A percentile compares a stretch with the other conserved stretches of the same genome.
Conservation (phyloP, 2,329 filamentous ascomycete genomes). For the Tolypocladium cylindrosporum region DNA sequence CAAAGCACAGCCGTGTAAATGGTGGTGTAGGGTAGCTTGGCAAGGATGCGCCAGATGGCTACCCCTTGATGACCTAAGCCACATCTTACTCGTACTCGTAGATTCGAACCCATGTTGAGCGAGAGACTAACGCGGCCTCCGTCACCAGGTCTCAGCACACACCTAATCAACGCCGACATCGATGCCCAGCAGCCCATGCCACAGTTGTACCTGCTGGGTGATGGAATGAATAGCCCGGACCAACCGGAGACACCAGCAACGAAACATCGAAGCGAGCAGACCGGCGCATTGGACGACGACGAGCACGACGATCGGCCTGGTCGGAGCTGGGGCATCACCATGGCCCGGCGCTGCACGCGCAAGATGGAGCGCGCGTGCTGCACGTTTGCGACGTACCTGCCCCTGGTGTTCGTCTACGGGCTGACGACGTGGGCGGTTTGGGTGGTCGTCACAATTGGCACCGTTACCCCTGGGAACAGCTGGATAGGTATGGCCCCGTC, state of each 20-base stretch:
- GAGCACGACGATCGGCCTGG: conserved; percentile 6
- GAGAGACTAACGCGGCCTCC: not conserved
- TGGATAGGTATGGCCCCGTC: conserved; percentile 41
- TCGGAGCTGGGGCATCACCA: conserved; percentile 15
- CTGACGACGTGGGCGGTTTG: conserved; percentile 92
- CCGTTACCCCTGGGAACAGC: conserved; percentile 36
- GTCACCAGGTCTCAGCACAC: not conserved
- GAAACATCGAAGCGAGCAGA: not conserved
- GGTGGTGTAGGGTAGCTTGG: not conserved
- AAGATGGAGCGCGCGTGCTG: conserved; percentile 78
- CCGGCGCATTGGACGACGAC: conserved; percentile 7
- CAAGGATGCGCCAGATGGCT: not conserved
- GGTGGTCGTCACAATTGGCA: conserved; percentile 68
- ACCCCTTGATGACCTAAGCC: conserved; percentile 16
- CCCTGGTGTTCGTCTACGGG: conserved; percentile 80
- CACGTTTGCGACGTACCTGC: conserved; percentile 67
- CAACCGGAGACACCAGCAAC: not conserved
- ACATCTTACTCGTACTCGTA: not conserved
- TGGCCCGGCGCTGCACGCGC: conserved; percentile 55
- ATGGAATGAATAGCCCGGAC: not conserved
- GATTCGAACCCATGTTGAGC: too few species aligned
- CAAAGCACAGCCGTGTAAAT: too few species aligned
- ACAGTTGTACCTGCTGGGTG: not conserved
- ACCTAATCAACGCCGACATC: not conserved
- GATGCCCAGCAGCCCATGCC: not conserved